These are phyloP conservation scores for Eucalyptus sp. DNA, from an alignment of 345 rosid species.

Conservation along the genomic window DNA sequence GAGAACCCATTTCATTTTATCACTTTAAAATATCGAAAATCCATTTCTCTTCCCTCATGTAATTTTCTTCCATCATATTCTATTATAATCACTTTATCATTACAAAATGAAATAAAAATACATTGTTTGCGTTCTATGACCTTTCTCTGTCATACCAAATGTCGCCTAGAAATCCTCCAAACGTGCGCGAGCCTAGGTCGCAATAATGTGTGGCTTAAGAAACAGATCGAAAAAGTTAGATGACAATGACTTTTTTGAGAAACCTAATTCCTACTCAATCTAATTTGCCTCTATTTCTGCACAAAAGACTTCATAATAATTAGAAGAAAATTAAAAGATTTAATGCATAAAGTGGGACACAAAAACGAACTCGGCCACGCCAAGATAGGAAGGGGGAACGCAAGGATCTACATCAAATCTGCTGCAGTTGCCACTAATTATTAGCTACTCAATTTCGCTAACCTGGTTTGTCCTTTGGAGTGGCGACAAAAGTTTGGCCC, in stretches of 20 bases:
- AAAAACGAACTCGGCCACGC: not conserved
- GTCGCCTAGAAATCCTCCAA: not conserved
- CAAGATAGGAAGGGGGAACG: not conserved
- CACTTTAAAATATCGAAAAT: not conserved
- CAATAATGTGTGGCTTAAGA: not conserved
- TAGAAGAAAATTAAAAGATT: not conserved
- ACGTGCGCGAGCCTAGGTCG: not conserved
- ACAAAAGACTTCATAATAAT: not conserved
- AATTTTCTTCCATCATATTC: not conserved
- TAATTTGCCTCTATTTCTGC: not conserved
- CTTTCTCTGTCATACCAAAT: not conserved
- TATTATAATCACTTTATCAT: not conserved
- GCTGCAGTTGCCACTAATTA: not conserved
- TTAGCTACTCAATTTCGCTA: not conserved
- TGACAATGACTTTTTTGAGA: not conserved
- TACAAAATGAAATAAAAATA: not conserved
- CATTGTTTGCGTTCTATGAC: not conserved
- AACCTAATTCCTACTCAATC: not conserved
- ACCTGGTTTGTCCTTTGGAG: not conserved
- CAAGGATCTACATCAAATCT: not conserved
- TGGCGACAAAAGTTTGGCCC: not conserved
- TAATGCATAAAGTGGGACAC: not conserved
- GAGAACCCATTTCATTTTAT: not conserved
- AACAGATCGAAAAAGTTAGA: not conserved
- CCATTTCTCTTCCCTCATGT: not conserved